Evolutionary conservation across 352 stramenopile genomes (phyloP), one percentile per base, ranked within the genome.

Genomic region (Pythium phragmiticola): DNA sequence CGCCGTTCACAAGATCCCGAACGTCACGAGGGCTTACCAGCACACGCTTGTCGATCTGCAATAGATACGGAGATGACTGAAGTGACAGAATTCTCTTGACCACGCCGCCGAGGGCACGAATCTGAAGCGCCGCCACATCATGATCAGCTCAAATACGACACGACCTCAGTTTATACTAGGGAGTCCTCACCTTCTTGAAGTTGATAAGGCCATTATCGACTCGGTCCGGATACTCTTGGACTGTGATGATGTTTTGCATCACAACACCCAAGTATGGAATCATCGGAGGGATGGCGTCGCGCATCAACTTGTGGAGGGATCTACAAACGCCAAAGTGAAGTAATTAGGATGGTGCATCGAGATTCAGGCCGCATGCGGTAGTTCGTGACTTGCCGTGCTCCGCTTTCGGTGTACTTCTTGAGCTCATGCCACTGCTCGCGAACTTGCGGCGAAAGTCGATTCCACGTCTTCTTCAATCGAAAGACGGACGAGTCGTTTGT

Each of bases 401-500:
- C 87, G 46, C 90, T 95, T 43, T 95, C 87, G 0, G 87, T 95
- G 36, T 81, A 80, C 46, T 87, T 84, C 46, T 94, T 90, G 13
- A 94, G 58, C 19, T 94, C 82, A 59, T 94, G 84, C 87, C 87
- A 96, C 45, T 88, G 68, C 39, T 94, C 83, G 23, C 87, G 79
- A 21, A 78, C 73, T 71, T 92, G 74, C 0, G 85, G 73, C 2
- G 78, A 74, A 23, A 96, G 65, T 3, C 86, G 73, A 4, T 76
- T 78, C 87, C 87, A 96, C 14, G 87, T 94, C 57, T 92, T 93
- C 73, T 96, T 94, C 5, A 96, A 50, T 13, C 87, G 85, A 63
- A 91, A 94, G 16, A 96, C 73, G 7, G 85, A 94, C 37, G 87
- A 93, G 66, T 94, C 86, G 37, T 96, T 94, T 9, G 84, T 85